phyloP scores from a whole-genome alignment of 306 rosid species.

The Fragaria ananassa region DNA sequence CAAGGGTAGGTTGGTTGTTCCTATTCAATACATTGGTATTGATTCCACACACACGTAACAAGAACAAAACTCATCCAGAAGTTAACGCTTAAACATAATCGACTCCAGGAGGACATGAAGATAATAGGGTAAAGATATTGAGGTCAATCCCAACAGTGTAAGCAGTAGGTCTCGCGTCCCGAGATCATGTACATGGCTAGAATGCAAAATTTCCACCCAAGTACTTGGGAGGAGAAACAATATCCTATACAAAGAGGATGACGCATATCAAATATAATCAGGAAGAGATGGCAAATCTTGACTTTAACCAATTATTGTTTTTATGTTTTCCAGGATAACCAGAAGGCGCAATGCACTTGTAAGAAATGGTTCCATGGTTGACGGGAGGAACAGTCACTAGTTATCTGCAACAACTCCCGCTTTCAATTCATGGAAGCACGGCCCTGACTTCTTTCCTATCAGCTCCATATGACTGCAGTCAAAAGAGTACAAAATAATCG shows the following conservation, averaged over 20 bases:
- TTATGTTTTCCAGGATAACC: conserved; percentile 3
- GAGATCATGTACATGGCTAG: conserved; percentile 35
- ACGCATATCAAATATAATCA: conserved; percentile 18
- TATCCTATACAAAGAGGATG: conserved; percentile 35
- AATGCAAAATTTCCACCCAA: conserved; percentile 28
- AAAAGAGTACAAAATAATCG: conserved; percentile 7
- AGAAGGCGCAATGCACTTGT: conserved; percentile 20
- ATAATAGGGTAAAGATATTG: not conserved
- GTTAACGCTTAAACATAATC: not conserved
- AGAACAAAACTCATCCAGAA: not conserved
- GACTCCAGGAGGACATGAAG: not conserved
- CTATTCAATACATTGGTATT: too few species aligned
- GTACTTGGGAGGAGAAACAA: conserved; percentile 35
- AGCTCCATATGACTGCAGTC: conserved; percentile 65
- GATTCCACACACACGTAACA: too few species aligned
- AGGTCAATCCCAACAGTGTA: conserved; percentile 21
- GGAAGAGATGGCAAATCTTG: conserved; percentile 27
- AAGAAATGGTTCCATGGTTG: not conserved
- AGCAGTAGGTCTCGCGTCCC: conserved; percentile 25
- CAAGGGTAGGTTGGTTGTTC: too few species aligned
- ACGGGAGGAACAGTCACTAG: not conserved
- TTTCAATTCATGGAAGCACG: conserved; percentile 47
- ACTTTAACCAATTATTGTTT: conserved; percentile 43
- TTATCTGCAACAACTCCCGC: conserved; percentile 9
- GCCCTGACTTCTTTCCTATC: conserved; percentile 80